phyloP scores from a whole-genome alignment of 805 yeast genomes.

The Hanseniaspora osmophila region DNA sequence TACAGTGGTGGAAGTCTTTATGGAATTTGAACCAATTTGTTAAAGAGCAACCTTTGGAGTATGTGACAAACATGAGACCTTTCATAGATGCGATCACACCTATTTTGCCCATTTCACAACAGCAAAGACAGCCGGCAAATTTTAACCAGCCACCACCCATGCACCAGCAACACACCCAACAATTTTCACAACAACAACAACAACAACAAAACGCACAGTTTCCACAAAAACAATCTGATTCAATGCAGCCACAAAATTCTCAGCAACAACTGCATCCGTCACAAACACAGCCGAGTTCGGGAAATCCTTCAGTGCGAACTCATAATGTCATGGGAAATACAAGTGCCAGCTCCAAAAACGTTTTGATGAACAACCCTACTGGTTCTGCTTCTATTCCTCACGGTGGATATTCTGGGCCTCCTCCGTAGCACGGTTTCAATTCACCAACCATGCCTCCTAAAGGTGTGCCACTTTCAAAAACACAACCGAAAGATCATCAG shows the following conservation, averaged over 20 bases:
- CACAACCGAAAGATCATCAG: too few relatives aligned
- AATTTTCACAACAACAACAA: neutral
- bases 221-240: neutral
- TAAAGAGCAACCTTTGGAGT: constrained; percentile 20
- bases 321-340: too few relatives aligned
- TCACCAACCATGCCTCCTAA: too few relatives aligned
- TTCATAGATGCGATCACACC: constrained; percentile 11
- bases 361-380: too few relatives aligned
- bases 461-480: too few relatives aligned
- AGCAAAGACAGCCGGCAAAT: neutral
- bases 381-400: too few relatives aligned
- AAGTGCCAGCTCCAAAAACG: too few relatives aligned
- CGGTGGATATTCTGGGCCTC: too few relatives aligned
- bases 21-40: constrained; percentile 36
- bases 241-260: neutral
- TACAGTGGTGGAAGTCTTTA: constrained; percentile 44
- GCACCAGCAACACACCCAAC: neutral
- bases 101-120: constrained; percentile 7
- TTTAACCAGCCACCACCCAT: neutral
- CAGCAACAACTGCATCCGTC: neutral
- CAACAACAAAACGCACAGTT: neutral
- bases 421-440: too few relatives aligned
- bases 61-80: constrained; percentile 10
- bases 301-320: too few relatives aligned
- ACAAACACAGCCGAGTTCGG: too few relatives aligned